These are phyloP conservation scores for Stachybotrys elegans DNA, from an alignment of 2,329 filamentous ascomycete genomes.

Conservation along the genomic window DNA sequence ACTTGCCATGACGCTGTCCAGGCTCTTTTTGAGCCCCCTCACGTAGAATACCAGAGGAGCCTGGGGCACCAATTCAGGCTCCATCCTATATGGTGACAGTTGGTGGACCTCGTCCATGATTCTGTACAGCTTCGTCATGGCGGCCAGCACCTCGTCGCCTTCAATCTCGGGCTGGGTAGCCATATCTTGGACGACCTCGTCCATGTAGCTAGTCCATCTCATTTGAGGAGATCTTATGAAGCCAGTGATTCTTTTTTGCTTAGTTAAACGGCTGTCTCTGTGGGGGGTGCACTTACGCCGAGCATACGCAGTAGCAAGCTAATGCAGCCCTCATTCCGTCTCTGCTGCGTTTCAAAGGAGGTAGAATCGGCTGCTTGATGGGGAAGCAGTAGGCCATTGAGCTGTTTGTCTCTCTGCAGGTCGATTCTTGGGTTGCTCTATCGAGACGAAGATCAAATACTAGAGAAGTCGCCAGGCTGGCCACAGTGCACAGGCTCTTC, in stretches of 20 bases:
- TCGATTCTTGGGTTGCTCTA: conserved; percentile 5
- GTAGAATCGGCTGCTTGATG: conserved; percentile 8
- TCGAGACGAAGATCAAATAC: conserved; percentile 14
- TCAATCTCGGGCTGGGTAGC: conserved; percentile 33
- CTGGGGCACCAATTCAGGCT: conserved; percentile 4
- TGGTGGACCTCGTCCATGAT: conserved; percentile 11
- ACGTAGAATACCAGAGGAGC: conserved; percentile 20
- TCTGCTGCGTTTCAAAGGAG: conserved; percentile 15
- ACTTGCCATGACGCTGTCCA: conserved; percentile 17
- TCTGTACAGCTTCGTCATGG: conserved; percentile 29
- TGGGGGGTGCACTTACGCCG: conserved; percentile 14
- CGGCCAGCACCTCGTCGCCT: conserved; percentile 40
- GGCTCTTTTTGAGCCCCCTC: conserved; percentile 19
- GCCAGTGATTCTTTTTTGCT: conserved; percentile 9
- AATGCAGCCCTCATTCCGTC: conserved; percentile 24
- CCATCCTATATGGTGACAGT: conserved; percentile 12
- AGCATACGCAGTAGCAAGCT: conserved; percentile 21
- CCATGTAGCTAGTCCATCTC: conserved; percentile 50
- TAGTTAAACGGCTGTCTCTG: background rate
- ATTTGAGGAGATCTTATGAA: conserved; percentile 36
- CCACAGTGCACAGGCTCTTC: conserved; percentile 9
- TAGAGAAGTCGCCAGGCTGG: conserved; percentile 11
- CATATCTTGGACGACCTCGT: conserved; percentile 44
- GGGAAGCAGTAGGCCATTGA: conserved; percentile 10
- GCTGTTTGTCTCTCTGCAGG: conserved; percentile 10